Evolutionary conservation across 1,284 basidiomycete species (phyloP), one percentile per base, ranked within the genome.

Genomic region (Ganoderma sinense): DNA sequence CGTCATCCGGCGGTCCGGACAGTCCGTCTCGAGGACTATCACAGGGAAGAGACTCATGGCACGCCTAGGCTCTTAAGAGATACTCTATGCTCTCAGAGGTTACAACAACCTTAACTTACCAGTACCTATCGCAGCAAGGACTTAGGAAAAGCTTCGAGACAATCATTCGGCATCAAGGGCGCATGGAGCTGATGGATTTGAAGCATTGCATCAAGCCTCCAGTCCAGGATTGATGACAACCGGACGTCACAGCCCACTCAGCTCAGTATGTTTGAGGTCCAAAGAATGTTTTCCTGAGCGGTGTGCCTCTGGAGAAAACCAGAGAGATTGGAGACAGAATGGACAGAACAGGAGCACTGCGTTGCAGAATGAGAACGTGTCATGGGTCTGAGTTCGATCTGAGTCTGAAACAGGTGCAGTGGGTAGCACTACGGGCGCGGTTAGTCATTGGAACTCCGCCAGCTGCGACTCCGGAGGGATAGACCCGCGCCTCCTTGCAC

Each of bases 401-500:
- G 18, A 29, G 55, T 55, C 41, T 51, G 58, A 58, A 0, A 51
- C 40, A 31, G n/a, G 14, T 40, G 60, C 55, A 29, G 60, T 64
- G 64, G 64, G 56, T 60, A 67, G 63, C 66, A 59, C 48, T 48
- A 5, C 18, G 18, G 41, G 61, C 61, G 68, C 61, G 68, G 68
- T 55, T 40, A 23, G 20, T 43, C 23, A 53, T 74, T 74, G 56
- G 61, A 72, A 74, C 73, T 74, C 73, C 73, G 73, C 71, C 66
- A 51, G 66, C 62, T 69, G 68, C 72, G 66, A 68, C 66, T 66
- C 68, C n/a, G 39, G 33, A 33, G 14, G 7, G 59, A n/a, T 7
- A 39, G 23, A 10, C 1, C 67, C 60, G 65, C 67, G 66, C 66
- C 67, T 65, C 23, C 39, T 65, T 68, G 58, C 64, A 71, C 66